phyloP scores from a whole-genome alignment of 306 rosid species.

The Elaeagnus macrophylla region DNA sequence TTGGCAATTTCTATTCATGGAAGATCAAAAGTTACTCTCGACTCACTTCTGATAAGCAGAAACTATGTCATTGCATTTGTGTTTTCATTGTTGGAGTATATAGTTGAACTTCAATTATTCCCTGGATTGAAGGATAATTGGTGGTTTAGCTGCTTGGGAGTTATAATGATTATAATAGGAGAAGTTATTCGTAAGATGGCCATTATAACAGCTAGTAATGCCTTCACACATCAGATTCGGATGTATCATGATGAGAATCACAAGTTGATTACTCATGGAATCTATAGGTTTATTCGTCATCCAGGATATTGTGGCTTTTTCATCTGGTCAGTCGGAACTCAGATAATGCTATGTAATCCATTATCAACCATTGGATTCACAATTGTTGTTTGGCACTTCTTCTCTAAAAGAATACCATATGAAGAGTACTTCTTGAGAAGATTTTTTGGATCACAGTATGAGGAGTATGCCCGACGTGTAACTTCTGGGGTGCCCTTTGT shows the following conservation, averaged over 20 bases:
- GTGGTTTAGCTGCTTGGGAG: slow-evolving; percentile 58
- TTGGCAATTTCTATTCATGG: slow-evolving; percentile 67
- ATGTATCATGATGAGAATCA: slow-evolving; percentile 43
- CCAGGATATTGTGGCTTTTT: slow-evolving; percentile 81
- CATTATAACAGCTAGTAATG: slow-evolving; percentile 60
- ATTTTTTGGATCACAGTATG: slow-evolving; percentile 60
- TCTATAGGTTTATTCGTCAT: slow-evolving; percentile 64
- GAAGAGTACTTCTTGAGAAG: slow-evolving; percentile 71
- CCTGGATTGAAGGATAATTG: slow-evolving; percentile 67
- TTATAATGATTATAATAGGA: slow-evolving; percentile 53
- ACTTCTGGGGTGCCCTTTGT: slow-evolving; percentile 59
- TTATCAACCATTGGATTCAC: slow-evolving; percentile 55
- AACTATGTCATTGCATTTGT: slow-evolving; percentile 60
- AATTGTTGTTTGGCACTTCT: slow-evolving; percentile 63
- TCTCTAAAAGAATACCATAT: slow-evolving; percentile 47
- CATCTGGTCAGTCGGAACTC: slow-evolving; percentile 84
- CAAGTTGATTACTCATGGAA: slow-evolving; percentile 57
- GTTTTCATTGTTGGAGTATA: slow-evolving; percentile 61
- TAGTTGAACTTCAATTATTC: slow-evolving; percentile 37
- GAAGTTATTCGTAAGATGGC: slow-evolving; percentile 65
- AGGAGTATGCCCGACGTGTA: slow-evolving; percentile 48
- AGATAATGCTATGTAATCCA: slow-evolving; percentile 93
- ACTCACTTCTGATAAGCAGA: slow-evolving; percentile 68
- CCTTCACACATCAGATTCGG: slow-evolving; percentile 78
- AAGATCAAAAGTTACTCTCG: slow-evolving; percentile 42